Evolutionary conservation across 306 rosid species (phyloP).

Genomic region (Crotalaria pallida): DNA sequence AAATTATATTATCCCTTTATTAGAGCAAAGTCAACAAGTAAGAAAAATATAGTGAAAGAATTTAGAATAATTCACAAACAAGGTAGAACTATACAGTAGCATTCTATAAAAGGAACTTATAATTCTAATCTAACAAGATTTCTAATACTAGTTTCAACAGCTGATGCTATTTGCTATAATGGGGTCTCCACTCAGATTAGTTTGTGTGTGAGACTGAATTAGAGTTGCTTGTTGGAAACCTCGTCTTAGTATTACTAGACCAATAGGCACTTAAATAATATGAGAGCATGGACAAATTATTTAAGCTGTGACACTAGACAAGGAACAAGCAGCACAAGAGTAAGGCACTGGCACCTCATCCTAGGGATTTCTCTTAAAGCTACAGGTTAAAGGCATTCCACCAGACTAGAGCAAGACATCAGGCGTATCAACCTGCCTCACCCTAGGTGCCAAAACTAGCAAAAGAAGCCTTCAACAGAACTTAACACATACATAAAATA

Average conservation of each 20-base stretch:
- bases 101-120: not conserved
- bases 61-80: slow-evolving; percentile 6
- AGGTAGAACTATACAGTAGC: not conserved
- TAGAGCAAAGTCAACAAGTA: not conserved
- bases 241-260: not conserved
- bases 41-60: not conserved
- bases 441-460: not conserved
- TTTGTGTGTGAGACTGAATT: not conserved
- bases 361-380: not conserved
- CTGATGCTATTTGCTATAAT: not conserved
- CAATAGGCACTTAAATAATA: not conserved
- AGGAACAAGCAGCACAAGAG: slow-evolving; percentile 5
- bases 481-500: not conserved
- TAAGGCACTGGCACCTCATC: not conserved
- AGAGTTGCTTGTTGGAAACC: not conserved
- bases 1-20: too few relatives aligned
- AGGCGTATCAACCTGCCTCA: not conserved
- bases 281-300: not conserved
- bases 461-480: not conserved
- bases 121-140: not conserved
- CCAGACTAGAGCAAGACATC: not conserved
- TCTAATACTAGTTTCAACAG: not conserved
- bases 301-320: not conserved
- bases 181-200: not conserved
- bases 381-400: slow-evolving; percentile 8